phyloP scores from a whole-genome alignment of 2,329 filamentous ascomycete species.

The Xylariaceae sp. region DNA sequence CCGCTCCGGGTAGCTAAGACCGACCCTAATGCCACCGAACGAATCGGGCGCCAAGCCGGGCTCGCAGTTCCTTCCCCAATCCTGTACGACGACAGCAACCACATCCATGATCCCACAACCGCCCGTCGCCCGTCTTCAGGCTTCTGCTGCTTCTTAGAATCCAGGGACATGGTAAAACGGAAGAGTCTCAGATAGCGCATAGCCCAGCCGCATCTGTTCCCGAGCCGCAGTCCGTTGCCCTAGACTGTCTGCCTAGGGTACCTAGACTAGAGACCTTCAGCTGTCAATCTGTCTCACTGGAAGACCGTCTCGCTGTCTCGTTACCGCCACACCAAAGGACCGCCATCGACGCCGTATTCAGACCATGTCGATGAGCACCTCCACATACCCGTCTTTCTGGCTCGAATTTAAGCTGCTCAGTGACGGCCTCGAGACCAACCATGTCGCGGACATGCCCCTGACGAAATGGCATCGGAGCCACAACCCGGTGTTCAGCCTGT shows the following conservation, averaged over 20 bases:
- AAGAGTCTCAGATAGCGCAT: neutral
- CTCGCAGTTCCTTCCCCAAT: neutral
- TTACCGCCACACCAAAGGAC: neutral
- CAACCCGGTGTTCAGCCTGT: conserved; percentile 29
- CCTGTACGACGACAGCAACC: conserved; percentile 7
- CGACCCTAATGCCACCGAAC: conserved; percentile 9
- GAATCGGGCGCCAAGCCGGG: conserved; percentile 18
- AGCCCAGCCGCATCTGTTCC: neutral
- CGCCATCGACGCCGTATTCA: neutral
- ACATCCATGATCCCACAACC: neutral
- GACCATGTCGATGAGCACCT: conserved; percentile 1
- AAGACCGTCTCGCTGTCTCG: neutral
- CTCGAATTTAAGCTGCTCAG: conserved; percentile 43
- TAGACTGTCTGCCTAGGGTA: neutral
- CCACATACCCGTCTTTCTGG: conserved; percentile 33
- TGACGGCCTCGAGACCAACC: conserved; percentile 34
- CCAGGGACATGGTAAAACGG: neutral
- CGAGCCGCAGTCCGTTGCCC: neutral
- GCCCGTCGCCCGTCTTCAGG: neutral
- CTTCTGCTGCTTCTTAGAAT: neutral
- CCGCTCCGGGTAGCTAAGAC: neutral
- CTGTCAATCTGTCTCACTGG: neutral
- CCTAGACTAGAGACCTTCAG: neutral
- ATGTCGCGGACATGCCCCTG: conserved; percentile 16
- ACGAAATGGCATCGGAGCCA: conserved; percentile 10